These are phyloP conservation scores for Ceratobasidium sp. DNA, from an alignment of 1,284 basidiomycete genomes.

Conservation along the genomic window DNA sequence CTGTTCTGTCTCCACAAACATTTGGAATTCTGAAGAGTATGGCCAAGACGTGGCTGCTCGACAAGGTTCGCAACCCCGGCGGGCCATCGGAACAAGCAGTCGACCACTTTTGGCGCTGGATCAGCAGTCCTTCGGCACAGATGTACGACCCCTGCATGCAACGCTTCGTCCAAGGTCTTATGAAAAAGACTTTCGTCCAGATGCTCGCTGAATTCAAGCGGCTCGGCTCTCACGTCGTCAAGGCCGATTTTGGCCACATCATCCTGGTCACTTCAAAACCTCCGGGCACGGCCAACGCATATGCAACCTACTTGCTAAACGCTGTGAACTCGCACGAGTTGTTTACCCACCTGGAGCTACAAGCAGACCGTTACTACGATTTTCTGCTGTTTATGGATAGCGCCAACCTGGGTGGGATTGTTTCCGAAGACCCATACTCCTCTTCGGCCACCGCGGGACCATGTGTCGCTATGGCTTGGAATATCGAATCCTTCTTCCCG, in stretches of 20 bases:
- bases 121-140: slow-evolving; percentile 81
- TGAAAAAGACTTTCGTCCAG: slow-evolving; percentile 98
- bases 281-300: slow-evolving; percentile 92
- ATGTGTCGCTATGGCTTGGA: slow-evolving; percentile 89
- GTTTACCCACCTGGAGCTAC: slow-evolving; percentile 91
- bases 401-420: slow-evolving; percentile 90
- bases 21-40: slow-evolving; percentile 87
- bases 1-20: slow-evolving; percentile 87
- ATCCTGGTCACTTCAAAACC: slow-evolving; percentile 95
- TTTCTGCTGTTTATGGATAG: slow-evolving; percentile 95
- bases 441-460: slow-evolving; percentile 24
- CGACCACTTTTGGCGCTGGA: slow-evolving; percentile 98
- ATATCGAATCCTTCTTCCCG: slow-evolving; percentile 91
- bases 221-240: slow-evolving; percentile 90
- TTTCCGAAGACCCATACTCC: slow-evolving; percentile 72
- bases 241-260: slow-evolving; percentile 93
- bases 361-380: slow-evolving; percentile 92
- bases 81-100: slow-evolving; percentile 58
- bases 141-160: slow-evolving; percentile 95
- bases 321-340: slow-evolving; percentile 94
- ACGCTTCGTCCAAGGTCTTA: slow-evolving; percentile 91
- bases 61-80: slow-evolving; percentile 71
- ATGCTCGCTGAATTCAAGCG: slow-evolving; percentile 96
- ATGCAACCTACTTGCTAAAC: slow-evolving; percentile 91
- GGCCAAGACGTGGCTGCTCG: slow-evolving; percentile 92